Percentiles rank a stretch among this genome's conserved stretches.
Evolutionary conservation across 2,329 filamentous ascomycete species (phyloP).

Genomic region (Madurella fahalii): DNA sequence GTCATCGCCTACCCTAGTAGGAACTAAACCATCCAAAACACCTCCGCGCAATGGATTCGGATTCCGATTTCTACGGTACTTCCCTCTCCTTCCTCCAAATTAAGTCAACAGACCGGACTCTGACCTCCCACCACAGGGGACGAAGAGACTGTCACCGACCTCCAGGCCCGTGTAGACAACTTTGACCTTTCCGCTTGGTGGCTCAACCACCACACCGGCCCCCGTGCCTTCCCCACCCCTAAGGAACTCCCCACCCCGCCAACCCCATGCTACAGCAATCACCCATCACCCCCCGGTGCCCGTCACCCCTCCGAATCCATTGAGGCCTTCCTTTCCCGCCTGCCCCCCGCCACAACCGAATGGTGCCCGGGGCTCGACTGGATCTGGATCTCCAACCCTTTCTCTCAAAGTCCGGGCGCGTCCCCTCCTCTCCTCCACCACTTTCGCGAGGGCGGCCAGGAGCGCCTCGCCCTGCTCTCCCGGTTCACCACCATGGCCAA

Average conservation of each 20-base stretch:
- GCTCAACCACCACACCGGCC: slow-evolving; percentile 25
- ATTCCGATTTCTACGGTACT: slow-evolving; percentile 56
- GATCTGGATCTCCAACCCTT: slow-evolving; percentile 69
- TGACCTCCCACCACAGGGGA: slow-evolving; percentile 45
- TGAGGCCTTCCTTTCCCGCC: slow-evolving; percentile 56
- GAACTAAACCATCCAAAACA: not conserved
- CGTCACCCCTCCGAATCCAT: slow-evolving; percentile 47
- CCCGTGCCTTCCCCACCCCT: not conserved
- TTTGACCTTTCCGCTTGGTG: slow-evolving; percentile 53
- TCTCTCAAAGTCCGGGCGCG: slow-evolving; percentile 33
- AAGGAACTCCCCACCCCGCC: not conserved
- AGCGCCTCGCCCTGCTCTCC: slow-evolving; percentile 44
- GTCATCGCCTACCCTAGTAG: no score
- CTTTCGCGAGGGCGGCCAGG: slow-evolving; percentile 51
- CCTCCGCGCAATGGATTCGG: slow-evolving; percentile 35
- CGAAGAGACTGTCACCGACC: slow-evolving; percentile 41
- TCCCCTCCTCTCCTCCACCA: slow-evolving; percentile 34
- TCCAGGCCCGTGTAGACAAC: slow-evolving; percentile 46
- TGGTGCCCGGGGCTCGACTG: slow-evolving; percentile 53
- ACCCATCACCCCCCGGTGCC: slow-evolving; percentile 41
- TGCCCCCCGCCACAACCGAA: slow-evolving; percentile 62
- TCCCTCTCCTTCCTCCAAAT: not conserved
- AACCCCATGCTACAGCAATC: not conserved
- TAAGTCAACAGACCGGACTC: not conserved
- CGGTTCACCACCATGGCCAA: slow-evolving; percentile 42